Conservation (phyloP, 2,329 filamentous ascomycete genomes). For the Monosporascus sp. region DNA sequence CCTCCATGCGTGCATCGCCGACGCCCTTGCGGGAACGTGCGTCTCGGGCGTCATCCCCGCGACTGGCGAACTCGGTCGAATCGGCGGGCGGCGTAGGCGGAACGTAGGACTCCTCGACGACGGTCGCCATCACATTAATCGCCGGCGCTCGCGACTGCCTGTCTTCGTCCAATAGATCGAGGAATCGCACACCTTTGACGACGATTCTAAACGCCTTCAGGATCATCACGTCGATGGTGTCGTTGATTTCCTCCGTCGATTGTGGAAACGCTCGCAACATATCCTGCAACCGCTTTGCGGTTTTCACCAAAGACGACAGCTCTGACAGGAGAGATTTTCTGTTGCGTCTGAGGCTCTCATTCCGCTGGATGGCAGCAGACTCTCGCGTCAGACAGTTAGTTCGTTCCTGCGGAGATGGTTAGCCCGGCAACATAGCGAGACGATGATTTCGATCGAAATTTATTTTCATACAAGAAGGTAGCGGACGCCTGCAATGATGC, state of each 20-base stretch:
- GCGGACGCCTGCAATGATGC: conserved; percentile 87
- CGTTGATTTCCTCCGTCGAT: conserved; percentile 56
- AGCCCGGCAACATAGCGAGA: conserved; percentile 8
- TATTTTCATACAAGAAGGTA: conserved; percentile 71
- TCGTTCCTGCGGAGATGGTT: conserved; percentile 58
- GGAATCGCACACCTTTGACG: conserved; percentile 82
- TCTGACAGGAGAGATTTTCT: conserved; percentile 87
- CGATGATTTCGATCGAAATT: neutral
- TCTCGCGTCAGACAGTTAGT: conserved; percentile 85
- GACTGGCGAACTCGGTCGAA: conserved; percentile 41
- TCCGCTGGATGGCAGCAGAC: conserved; percentile 65
- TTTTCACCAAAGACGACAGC: conserved; percentile 82
- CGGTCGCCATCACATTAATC: conserved; percentile 55
- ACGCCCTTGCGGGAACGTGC: conserved; percentile 34
- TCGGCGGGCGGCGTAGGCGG: conserved; percentile 62
- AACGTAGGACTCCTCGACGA: conserved; percentile 51
- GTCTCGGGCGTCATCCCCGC: conserved; percentile 27
- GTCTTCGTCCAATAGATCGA: conserved; percentile 76
- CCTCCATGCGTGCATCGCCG: conserved; percentile 27
- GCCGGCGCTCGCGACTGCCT: conserved; percentile 42
- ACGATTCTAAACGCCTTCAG: conserved; percentile 91
- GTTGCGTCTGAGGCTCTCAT: conserved; percentile 70
- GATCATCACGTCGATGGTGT: conserved; percentile 87
- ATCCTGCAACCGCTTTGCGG: conserved; percentile 79
- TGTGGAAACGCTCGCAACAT: conserved; percentile 47